Evolutionary conservation across 2,329 filamentous ascomycete genomes (phyloP), one percentile per base, ranked within the genome.

Genomic region (Cryphonectria nitschkei): DNA sequence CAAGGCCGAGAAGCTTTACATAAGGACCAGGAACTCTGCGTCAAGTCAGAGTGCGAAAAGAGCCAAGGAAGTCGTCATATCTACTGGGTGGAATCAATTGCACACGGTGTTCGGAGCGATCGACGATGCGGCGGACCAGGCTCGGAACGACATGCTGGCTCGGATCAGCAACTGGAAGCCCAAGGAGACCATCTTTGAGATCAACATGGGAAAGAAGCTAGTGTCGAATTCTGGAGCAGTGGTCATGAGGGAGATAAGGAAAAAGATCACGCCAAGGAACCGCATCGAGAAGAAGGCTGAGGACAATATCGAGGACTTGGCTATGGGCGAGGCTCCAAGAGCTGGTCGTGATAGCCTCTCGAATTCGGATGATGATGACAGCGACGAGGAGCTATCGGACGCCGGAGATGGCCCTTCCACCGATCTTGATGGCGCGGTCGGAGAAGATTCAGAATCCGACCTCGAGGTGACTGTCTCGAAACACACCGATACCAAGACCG

Each of bases 181-280:
- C 0, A 86, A 91, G 60, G 96, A 99, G 81, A 98, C 95, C 0
- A 93, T 99, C n/a, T 99, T 99, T 76, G 96, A 99, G 80, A 91
- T 98, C 73, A 92, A 93, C 8, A 89, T 91, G 75, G 88, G 90
- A 72, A 92, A 90, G 54, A 91, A 92, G 74, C 85, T 81, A 2
- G 85, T 84, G 1, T 85, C 84, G 52, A 85, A 82, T 65, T 90
- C 92, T 77, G 91, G 92, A 8, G 92, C 91, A 2, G 91, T 94
- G 73, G 84, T 95, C 43, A 93, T 96, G 89, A 90, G 89, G 76
- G 87, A 90, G 64, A 87, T 92, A 77, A 88, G 91, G 77, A 88
- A 88, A 79, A 91, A 87, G 79, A 94, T 92, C 72, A 91, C 86
- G 68, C 90, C 85, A 62, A 89, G 83, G 79, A 87, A 80, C 68